Evolutionary conservation across 306 rosid genomes (phyloP).

Genomic region (Begonia peltatifolia): DNA sequence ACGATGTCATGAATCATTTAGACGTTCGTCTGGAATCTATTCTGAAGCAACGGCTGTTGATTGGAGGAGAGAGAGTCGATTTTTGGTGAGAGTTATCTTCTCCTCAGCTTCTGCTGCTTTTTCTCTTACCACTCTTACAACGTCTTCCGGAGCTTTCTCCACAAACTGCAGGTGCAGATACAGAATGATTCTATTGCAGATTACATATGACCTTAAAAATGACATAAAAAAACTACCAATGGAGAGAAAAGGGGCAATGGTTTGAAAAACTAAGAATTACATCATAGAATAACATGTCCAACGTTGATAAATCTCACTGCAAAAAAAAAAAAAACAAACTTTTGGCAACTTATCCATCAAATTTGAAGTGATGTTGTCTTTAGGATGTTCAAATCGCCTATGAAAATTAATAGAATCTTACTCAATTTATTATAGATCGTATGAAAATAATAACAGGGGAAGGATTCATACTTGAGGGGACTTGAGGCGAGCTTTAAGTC

Average conservation of each 20-base stretch:
- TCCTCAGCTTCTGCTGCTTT: constrained; percentile 78
- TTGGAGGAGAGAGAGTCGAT: constrained; percentile 56
- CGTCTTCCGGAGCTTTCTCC: constrained; percentile 73
- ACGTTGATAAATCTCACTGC: too few species aligned
- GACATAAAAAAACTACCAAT: too few species aligned
- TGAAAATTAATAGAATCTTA: neutral
- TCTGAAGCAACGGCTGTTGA: constrained; percentile 34
- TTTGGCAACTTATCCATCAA: too few species aligned
- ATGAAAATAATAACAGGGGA: constrained; percentile 1
- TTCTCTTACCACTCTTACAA: constrained; percentile 65
- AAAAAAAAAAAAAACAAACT: too few species aligned
- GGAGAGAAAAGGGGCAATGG: too few species aligned
- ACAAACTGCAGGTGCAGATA: constrained; percentile 44
- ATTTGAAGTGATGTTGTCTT: too few species aligned
- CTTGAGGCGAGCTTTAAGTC: constrained; percentile 58
- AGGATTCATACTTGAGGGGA: constrained; percentile 52
- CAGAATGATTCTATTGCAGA: too few species aligned
- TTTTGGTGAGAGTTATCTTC: constrained; percentile 68
- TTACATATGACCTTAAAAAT: too few species aligned
- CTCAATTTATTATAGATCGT: neutral
- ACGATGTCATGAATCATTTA: too few species aligned
- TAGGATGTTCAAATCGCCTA: too few species aligned
- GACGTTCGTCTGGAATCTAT: neutral
- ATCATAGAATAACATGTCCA: too few species aligned
- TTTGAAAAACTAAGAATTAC: too few species aligned